A percentile compares a stretch with the other conserved stretches of the same genome.
These are phyloP conservation scores for Russula dissimulans DNA, from an alignment of 768 basidiomycete species.

Conservation along the genomic window DNA sequence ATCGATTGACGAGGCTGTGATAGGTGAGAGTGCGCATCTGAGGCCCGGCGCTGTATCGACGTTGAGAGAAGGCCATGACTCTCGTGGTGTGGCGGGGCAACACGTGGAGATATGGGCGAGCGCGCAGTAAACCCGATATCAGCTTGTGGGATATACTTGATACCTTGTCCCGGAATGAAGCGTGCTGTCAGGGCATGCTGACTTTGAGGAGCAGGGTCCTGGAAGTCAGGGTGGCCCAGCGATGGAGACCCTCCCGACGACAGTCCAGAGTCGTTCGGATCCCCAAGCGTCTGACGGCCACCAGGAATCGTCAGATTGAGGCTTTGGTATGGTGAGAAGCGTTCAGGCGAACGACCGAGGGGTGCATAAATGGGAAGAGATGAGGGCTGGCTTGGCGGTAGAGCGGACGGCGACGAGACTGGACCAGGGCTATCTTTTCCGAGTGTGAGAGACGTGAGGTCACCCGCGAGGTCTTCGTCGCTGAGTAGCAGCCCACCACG, in stretches of 20 bases:
- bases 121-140: constrained; percentile 27
- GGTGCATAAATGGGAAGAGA: constrained; percentile 73
- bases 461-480: constrained; percentile 74
- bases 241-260: constrained; percentile 43
- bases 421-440: constrained; percentile 35
- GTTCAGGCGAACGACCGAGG: constrained; percentile 48
- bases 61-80: constrained; percentile 3
- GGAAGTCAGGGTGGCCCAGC: constrained; percentile 36
- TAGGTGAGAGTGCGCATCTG: constrained; percentile 29
- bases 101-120: constrained; percentile 52
- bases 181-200: constrained; percentile 41
- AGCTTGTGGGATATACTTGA: constrained; percentile 44
- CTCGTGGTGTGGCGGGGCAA: constrained; percentile 13
- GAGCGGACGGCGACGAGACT: constrained; percentile 30
- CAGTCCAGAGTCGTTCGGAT: constrained; percentile 54
- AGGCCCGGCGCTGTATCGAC: constrained; percentile 30
- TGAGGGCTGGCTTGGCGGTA: constrained; percentile 57
- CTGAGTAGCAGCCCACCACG: constrained; percentile 59
- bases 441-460: constrained; percentile 56
- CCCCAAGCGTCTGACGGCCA: constrained; percentile 42
- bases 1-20: constrained; percentile 23
- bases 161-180: constrained; percentile 57
- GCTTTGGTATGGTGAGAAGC: constrained; percentile 46
- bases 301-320: constrained; percentile 53
- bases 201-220: constrained; percentile 29